phyloP scores from a whole-genome alignment of 148 eudicot genomes.

The Rhododendron mucronatum region DNA sequence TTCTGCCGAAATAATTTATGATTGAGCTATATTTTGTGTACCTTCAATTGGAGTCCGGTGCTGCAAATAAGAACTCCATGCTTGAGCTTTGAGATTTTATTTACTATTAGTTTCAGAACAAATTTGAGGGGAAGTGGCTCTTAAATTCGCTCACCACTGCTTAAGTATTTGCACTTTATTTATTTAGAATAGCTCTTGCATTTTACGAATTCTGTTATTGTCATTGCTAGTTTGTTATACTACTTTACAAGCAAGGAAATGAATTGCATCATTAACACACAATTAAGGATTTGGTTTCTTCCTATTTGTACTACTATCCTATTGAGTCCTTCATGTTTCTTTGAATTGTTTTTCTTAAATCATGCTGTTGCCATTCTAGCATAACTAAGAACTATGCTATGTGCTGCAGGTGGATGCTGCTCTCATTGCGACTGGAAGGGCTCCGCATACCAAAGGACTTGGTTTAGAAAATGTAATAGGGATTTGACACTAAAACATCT shows the following conservation, averaged over 20 bases:
- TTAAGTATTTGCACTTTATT: background rate
- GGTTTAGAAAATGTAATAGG: constrained; percentile 85
- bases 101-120: background rate
- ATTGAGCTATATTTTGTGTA: background rate
- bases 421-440: constrained; percentile 99
- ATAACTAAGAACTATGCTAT: background rate
- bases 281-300: background rate
- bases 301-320: background rate
- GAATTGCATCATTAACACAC: background rate
- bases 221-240: background rate
- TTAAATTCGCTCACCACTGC: background rate
- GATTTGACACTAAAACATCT: background rate
- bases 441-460: constrained; percentile 90
- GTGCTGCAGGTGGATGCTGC: constrained; percentile 90
- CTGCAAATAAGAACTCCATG: background rate
- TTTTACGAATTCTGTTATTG: background rate
- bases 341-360: background rate
- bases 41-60: background rate
- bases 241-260: background rate
- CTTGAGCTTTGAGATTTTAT: background rate
- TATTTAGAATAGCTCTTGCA: background rate
- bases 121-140: background rate
- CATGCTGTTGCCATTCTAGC: background rate
- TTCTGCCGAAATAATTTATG: background rate
- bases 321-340: background rate